Evolutionary conservation across 2,329 filamentous ascomycete species (phyloP), one percentile per base, ranked within the genome.

Genomic region (Phoma sp.): DNA sequence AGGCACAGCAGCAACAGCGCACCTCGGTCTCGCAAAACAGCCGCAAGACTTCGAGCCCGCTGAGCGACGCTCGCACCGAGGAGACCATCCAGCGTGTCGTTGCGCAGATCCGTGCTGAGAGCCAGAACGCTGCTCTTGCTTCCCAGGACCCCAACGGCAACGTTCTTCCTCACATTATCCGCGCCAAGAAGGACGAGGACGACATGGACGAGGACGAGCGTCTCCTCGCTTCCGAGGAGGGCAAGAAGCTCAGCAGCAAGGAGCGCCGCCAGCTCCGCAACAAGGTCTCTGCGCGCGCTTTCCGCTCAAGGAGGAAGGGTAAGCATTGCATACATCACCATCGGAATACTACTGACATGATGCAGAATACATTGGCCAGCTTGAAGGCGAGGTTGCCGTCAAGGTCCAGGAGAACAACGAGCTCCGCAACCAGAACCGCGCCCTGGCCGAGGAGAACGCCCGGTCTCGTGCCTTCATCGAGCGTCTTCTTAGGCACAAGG

Each of bases 201-300:
- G 93, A 98, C 47, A 98, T 99, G 93, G 95, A 99, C 66, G 93
- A 97, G 75, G 95, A 98, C 67, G 95, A 98, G 82, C 85, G 91
- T 63, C 82, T 97, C 8, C 82, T 97, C 42, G 91, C 91, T n/a
- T 97, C 92, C 57, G 95, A 99, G 69, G 93, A 97, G 78, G 95
- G 93, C 68, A 99, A 99, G 87, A 97, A 97, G 81, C 84, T 99
- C n/a, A 95, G 88, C 77, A 96, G 91, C 82, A 98, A 98, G 80
- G 93, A 98, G 78, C 88, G 95, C 57, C 88, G 95, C 64, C 95
- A 98, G 77, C 84, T 99, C n/a, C 87, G 95, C 61, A 99, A 99
- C 84, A 99, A 99, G 79, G 95, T 99, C 4, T 99, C 95, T 37
- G 95, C 95, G 59, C 91, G 95, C 65, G 93, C 93, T 46, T 99